Evolutionary conservation across 2,329 filamentous ascomycete genomes (phyloP).

Genomic region (Clonostachys byssicola): DNA sequence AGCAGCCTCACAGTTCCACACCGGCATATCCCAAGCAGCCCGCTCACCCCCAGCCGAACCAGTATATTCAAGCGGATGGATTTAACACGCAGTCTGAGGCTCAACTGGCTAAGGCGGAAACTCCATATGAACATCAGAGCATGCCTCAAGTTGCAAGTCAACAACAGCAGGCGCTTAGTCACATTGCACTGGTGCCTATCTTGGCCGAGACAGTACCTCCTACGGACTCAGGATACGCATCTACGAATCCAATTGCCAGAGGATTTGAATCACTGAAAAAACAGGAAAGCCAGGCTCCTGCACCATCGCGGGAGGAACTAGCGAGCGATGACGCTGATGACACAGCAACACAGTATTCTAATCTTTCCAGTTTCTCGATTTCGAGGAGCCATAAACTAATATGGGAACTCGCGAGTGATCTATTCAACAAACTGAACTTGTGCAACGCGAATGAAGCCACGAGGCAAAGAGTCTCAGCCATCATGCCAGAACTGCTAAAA

Average conservation of each 20-base stretch:
- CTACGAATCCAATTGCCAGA: neutral
- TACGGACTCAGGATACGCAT: neutral
- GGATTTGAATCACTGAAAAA: neutral
- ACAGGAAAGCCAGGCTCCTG: too few species aligned
- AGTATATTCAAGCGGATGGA: too few species aligned
- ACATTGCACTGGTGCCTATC: neutral
- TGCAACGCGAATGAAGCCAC: neutral
- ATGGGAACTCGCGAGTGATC: neutral
- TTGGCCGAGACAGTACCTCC: neutral
- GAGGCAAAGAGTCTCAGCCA: neutral
- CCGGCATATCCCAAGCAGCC: too few species aligned
- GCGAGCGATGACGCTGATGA: neutral
- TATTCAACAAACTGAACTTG: neutral
- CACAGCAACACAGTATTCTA: neutral
- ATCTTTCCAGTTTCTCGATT: neutral
- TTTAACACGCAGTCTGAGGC: too few species aligned
- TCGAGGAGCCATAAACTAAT: neutral
- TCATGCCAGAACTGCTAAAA: neutral
- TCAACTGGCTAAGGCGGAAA: too few species aligned
- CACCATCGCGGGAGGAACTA: too few species aligned
- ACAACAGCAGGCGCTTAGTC: too few species aligned
- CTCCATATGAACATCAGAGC: too few species aligned
- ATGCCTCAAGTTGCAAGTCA: too few species aligned
- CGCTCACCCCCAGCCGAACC: too few species aligned
- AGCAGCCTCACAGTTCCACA: too few species aligned